A percentile compares a stretch with the other conserved stretches of the same genome.
These are phyloP conservation scores for Phlegmacium glaucopus DNA, from an alignment of 768 basidiomycete genomes.

Conservation along the genomic window DNA sequence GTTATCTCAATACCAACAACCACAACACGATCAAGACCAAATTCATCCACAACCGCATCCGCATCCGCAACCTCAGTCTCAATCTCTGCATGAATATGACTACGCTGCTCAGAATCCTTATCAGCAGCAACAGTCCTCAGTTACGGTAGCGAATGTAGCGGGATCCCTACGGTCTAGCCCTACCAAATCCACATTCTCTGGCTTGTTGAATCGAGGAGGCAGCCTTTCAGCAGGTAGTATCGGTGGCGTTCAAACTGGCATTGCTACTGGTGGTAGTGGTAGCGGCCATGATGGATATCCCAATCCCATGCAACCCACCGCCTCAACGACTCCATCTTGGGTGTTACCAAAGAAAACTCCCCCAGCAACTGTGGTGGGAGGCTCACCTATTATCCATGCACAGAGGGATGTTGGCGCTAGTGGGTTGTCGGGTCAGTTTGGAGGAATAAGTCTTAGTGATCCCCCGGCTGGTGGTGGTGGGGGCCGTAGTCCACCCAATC, in stretches of 20 bases:
- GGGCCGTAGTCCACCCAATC: background rate
- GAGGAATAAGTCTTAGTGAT: background rate
- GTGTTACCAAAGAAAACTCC: constrained; percentile 39
- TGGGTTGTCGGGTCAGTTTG: background rate
- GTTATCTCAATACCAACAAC: background rate
- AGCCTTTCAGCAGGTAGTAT: background rate
- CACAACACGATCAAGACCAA: background rate
- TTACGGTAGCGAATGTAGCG: no score
- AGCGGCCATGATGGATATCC: constrained; percentile 8
- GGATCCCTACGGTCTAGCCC: no score
- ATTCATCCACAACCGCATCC: constrained; percentile 18
- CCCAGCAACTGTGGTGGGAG: background rate
- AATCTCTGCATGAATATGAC: no score
- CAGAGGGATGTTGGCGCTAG: background rate
- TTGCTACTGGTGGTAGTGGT: background rate
- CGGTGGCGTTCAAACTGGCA: background rate
- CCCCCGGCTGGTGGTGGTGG: background rate
- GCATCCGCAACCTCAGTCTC: constrained; percentile 16
- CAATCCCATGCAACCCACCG: constrained; percentile 10
- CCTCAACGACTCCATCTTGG: constrained; percentile 37
- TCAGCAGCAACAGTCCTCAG: background rate
- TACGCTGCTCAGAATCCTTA: background rate
- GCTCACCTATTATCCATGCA: background rate
- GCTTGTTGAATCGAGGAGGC: no score
- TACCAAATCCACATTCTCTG: no score